A percentile compares a stretch with the other conserved stretches of the same genome.
phyloP scores from a whole-genome alignment of 306 rosid species.

The Gleditsia sinensis region DNA sequence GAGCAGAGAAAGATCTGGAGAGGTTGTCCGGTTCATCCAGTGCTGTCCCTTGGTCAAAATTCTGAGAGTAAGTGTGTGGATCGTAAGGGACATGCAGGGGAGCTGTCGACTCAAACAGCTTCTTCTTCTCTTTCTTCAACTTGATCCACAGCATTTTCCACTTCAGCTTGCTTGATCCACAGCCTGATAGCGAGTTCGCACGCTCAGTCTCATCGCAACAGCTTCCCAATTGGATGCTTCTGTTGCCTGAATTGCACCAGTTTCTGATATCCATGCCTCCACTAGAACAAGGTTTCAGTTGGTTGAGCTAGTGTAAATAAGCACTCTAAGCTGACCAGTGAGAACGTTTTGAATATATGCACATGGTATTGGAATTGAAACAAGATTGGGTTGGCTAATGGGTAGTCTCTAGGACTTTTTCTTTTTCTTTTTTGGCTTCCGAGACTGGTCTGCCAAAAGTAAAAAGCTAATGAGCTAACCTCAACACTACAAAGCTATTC shows the following conservation, averaged over 20 bases:
- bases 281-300: too few species aligned
- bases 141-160: slow-evolving; percentile 43
- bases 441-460: too few species aligned
- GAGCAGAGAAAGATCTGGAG: slow-evolving; percentile 51
- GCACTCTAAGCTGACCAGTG: too few species aligned
- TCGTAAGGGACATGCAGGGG: slow-evolving; percentile 37
- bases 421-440: slow-evolving; percentile 10
- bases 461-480: slow-evolving; percentile 5
- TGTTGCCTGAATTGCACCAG: slow-evolving; percentile 38
- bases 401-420: background rate
- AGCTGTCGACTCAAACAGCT: slow-evolving; percentile 33
- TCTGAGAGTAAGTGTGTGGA: slow-evolving; percentile 55
- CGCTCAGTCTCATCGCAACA: slow-evolving; percentile 13
- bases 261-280: slow-evolving; percentile 44
- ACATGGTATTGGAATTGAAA: too few species aligned
- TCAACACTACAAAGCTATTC: background rate
- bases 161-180: slow-evolving; percentile 29
- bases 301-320: too few species aligned
- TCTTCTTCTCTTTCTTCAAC: slow-evolving; percentile 51
- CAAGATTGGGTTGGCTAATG: background rate
- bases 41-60: slow-evolving; percentile 53
- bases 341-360: too few species aligned
- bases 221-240: slow-evolving; percentile 41
- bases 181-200: background rate
- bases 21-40: slow-evolving; percentile 46